Evolutionary conservation across 73 alveolate genomes (phyloP), one percentile per base, ranked within the genome.

Genomic region (Paramecium octaurelia): DNA sequence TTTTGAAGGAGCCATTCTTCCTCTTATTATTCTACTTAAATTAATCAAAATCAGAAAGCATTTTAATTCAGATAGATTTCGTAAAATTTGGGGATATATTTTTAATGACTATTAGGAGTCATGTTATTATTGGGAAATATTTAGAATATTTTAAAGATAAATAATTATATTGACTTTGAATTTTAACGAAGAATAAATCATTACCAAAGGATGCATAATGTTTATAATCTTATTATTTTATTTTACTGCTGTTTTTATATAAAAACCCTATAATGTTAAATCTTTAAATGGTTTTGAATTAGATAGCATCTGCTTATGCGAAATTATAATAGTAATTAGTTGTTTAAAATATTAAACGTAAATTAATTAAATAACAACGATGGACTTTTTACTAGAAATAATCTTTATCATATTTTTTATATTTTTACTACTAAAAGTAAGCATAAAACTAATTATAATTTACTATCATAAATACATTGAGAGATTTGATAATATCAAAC

Each of bases 91-190:
- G 88, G 59, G 88, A 34, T 75, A 75, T 36, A 21, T 75, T 34
- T 75, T 31, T 35, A 75, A 75, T 75, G 88, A 75, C 16, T 75
- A 75, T 36, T 75, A 36, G n/a, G 57, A 75, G 16, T 34, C 38
- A 34, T 20, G 68, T 21, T 80, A 80, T 48, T 80, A 31, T 80
- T 80, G 91, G 91, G 91, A 80, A 24, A 80, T 80, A 44, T 4
- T 80, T 8, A 80, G 57, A 80, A 46, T 80, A 31, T 23, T 42
- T 20, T 80, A 80, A 80, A 80, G 91, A 80, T 59, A 44, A 46
- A 21, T 80, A 80, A 42, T 43, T 24, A 80, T 80, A 0, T 18
- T 80, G 12, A 21, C 34, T 2, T 80, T 80, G 29, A 80, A 59
- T 8, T 75, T 75, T 35, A 38, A 75, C 21, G 58, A 75, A 42